Conservation (phyloP, 202 grass and related monocot species). For the Elaeis oleifera region DNA sequence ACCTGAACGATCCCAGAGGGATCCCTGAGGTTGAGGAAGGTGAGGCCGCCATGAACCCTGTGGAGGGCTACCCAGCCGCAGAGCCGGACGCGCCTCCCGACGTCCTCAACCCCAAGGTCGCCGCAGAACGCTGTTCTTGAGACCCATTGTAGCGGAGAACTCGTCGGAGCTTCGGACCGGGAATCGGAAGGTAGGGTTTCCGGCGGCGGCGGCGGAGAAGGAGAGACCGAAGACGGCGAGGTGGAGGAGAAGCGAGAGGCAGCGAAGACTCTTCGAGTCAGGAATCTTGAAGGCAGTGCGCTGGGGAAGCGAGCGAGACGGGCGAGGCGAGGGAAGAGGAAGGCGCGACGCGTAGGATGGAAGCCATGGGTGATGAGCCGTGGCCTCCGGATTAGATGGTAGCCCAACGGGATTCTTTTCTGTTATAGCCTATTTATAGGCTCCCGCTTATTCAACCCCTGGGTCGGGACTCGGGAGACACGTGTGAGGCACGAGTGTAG, state of each 20-base stretch:
- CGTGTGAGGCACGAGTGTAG: no score
- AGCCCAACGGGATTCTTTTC: no score
- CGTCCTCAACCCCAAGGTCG: constrained; percentile 45
- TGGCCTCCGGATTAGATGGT: not conserved
- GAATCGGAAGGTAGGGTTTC: constrained; percentile 1
- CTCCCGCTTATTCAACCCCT: no score
- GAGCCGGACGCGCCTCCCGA: constrained; percentile 58
- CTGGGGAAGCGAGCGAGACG: constrained; percentile 2
- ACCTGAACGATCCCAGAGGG: constrained; percentile 76
- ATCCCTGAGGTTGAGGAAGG: constrained; percentile 82
- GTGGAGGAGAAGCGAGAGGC: not conserved
- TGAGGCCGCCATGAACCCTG: constrained; percentile 67
- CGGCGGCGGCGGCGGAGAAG: not conserved
- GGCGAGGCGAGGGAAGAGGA: constrained; percentile 4
- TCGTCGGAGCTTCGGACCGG: constrained; percentile 5
- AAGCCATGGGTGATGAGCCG: constrained; percentile 2
- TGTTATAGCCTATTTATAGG: no score
- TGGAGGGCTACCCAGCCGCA: constrained; percentile 93
- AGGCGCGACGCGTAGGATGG: constrained; percentile 1
- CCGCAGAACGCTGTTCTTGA: constrained; percentile 52
- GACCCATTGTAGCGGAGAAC: constrained; percentile 54
- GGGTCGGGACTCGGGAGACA: no score
- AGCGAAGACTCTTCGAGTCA: not conserved
- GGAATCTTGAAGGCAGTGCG: not conserved
- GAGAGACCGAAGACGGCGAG: not conserved